Percentiles rank a stretch among this genome's conserved stretches.
Conservation (phyloP, 2,329 filamentous ascomycete genomes). For the Cytospora leucostoma region DNA sequence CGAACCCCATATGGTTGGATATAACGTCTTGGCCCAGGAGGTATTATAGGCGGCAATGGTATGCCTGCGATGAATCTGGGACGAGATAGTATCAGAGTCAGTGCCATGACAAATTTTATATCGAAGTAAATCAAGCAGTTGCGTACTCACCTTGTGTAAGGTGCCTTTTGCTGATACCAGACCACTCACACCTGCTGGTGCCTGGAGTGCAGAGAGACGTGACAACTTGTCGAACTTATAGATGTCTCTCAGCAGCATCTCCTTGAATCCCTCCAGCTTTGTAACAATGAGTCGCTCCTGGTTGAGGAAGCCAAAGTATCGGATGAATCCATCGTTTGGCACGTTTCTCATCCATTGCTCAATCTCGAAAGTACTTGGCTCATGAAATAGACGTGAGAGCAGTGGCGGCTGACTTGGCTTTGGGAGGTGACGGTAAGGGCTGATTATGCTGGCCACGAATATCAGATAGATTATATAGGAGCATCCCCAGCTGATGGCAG, state of each 20-base stretch:
- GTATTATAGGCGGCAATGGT: conserved; percentile 1
- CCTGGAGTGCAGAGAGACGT: not conserved
- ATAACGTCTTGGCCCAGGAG: conserved; percentile 1
- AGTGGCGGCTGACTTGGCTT: not conserved
- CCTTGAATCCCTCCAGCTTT: conserved; percentile 18
- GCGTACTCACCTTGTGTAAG: conserved; percentile 1
- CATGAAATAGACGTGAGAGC: not conserved
- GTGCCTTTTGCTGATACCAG: not conserved
- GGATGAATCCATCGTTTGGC: conserved; percentile 49
- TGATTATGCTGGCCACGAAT: not conserved
- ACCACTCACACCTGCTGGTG: not conserved
- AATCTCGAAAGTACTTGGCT: conserved; percentile 21
- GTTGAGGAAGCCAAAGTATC: conserved; percentile 47
- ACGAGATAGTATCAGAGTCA: not conserved
- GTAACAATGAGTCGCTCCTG: conserved; percentile 42
- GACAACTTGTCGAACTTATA: conserved; percentile 24
- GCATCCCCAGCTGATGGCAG: not conserved
- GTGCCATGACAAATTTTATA: not conserved
- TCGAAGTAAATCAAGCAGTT: no score
- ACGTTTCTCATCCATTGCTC: conserved; percentile 40
- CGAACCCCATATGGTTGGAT: not conserved
- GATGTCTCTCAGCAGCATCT: conserved; percentile 12
- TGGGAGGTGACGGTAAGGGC: not conserved
- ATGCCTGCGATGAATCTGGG: not conserved
- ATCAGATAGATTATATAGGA: not conserved